phyloP scores from a whole-genome alignment of 495 filamentous ascomycete species.

The Talaromyces thailandensis region DNA sequence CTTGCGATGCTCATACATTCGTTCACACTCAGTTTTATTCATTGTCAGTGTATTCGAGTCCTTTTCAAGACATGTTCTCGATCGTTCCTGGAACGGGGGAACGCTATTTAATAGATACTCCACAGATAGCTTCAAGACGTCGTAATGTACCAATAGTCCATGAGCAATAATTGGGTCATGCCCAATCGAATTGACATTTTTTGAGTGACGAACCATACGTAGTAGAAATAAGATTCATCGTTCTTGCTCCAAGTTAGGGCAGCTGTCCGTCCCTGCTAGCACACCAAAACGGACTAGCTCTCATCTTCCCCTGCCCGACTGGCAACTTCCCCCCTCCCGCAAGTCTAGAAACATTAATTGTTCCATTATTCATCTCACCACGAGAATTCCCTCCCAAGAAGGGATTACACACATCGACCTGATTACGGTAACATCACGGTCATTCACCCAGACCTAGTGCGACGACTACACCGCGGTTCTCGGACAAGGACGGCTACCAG shows the following conservation, averaged over 20 bases:
- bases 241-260: too few species aligned
- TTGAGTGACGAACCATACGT: neutral
- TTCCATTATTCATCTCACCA: neutral
- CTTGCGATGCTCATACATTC: neutral
- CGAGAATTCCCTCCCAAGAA: neutral
- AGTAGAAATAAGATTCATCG: neutral
- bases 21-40: neutral
- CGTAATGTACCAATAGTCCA: neutral
- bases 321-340: neutral
- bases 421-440: neutral
- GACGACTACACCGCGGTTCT: neutral
- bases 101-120: neutral
- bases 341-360: neutral
- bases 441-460: neutral
- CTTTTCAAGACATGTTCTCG: neutral
- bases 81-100: neutral
- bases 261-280: neutral
- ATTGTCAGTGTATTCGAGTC: neutral
- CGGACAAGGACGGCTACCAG: constrained; percentile 1
- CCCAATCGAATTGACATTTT: neutral
- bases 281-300: neutral
- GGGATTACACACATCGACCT: neutral
- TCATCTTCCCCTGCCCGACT: neutral
- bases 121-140: neutral
- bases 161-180: neutral